phyloP scores from a whole-genome alignment of 2,329 filamentous ascomycete genomes.

The Phoma sp. region DNA sequence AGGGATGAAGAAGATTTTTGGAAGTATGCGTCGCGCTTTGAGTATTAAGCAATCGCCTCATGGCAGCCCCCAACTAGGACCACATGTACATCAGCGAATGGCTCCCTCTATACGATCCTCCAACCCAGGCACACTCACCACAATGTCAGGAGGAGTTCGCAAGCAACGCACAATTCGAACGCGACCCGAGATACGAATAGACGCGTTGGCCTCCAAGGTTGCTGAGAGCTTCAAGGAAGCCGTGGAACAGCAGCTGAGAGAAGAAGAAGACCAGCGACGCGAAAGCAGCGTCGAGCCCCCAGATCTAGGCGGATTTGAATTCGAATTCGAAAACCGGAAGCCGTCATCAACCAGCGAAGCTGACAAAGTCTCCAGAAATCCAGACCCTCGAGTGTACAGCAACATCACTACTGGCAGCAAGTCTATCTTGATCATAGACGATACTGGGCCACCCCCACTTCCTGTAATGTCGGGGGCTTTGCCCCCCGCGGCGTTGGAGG shows the following conservation, averaged over 20 bases:
- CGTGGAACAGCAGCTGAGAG: slow-evolving; percentile 66
- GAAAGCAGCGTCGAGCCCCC: slow-evolving; percentile 25
- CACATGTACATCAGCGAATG: slow-evolving; percentile 28
- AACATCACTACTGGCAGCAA: slow-evolving; percentile 81
- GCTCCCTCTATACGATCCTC: slow-evolving; percentile 36
- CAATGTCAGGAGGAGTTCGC: slow-evolving; percentile 36
- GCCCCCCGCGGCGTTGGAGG: slow-evolving; percentile 21
- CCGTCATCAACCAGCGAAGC: slow-evolving; percentile 20
- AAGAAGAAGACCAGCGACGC: slow-evolving; percentile 40
- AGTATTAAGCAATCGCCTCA: slow-evolving; percentile 61
- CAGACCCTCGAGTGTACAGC: slow-evolving; percentile 54
- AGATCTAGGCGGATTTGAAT: slow-evolving; percentile 43
- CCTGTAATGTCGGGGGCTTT: slow-evolving; percentile 61
- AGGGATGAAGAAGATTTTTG: slow-evolving; percentile 84
- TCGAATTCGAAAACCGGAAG: slow-evolving; percentile 41
- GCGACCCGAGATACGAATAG: slow-evolving; percentile 68
- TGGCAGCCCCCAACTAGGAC: slow-evolving; percentile 32
- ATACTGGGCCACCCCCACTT: slow-evolving; percentile 63
- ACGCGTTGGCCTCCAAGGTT: slow-evolving; percentile 79
- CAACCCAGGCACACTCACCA: slow-evolving; percentile 35
- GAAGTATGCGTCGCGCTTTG: slow-evolving; percentile 82
- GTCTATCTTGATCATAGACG: slow-evolving; percentile 87
- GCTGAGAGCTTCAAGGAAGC: slow-evolving; percentile 80
- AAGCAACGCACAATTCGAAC: slow-evolving; percentile 41
- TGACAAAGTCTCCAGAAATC: slow-evolving; percentile 10